Evolutionary conservation across 2,329 filamentous ascomycete species (phyloP).

Genomic region (Parafenestella ontariensis): DNA sequence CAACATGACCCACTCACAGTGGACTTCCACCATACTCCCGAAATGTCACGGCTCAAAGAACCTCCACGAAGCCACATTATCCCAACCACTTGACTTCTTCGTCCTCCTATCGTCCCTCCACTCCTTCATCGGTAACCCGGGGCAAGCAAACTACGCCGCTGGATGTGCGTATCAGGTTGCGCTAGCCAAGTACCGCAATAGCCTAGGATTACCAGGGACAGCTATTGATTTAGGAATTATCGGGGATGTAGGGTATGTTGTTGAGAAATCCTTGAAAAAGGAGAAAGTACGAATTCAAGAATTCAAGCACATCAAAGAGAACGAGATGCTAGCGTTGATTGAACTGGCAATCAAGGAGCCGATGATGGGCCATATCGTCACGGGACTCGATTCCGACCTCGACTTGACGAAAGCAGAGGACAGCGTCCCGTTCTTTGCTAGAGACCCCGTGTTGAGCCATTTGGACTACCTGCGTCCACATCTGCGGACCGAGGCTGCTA

Average conservation of each 20-base stretch:
- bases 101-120: constrained; percentile 24
- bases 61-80: constrained; percentile 18
- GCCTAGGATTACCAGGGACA: constrained; percentile 1
- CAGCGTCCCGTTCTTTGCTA: constrained; percentile 11
- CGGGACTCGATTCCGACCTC: constrained; percentile 8
- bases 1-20: constrained; percentile 20
- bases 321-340: constrained; percentile 14
- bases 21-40: constrained; percentile 10
- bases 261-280: constrained; percentile 12
- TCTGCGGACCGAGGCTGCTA: neutral
- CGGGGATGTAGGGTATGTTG: constrained; percentile 18
- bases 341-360: constrained; percentile 13
- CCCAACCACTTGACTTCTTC: constrained; percentile 31
- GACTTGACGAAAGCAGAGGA: neutral
- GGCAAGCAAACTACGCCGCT: constrained; percentile 37
- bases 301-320: constrained; percentile 13
- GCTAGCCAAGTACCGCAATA: constrained; percentile 19
- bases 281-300: constrained; percentile 15
- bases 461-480: constrained; percentile 16
- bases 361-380: constrained; percentile 10
- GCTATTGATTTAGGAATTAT: constrained; percentile 27
- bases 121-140: constrained; percentile 25
- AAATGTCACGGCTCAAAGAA: constrained; percentile 48
- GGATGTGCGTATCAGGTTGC: constrained; percentile 29
- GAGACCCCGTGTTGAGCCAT: constrained; percentile 12